Percentiles rank a stretch among this genome's conserved stretches.
Conservation (phyloP, 768 basidiomycete species). For the Suillus cothurnatus region DNA sequence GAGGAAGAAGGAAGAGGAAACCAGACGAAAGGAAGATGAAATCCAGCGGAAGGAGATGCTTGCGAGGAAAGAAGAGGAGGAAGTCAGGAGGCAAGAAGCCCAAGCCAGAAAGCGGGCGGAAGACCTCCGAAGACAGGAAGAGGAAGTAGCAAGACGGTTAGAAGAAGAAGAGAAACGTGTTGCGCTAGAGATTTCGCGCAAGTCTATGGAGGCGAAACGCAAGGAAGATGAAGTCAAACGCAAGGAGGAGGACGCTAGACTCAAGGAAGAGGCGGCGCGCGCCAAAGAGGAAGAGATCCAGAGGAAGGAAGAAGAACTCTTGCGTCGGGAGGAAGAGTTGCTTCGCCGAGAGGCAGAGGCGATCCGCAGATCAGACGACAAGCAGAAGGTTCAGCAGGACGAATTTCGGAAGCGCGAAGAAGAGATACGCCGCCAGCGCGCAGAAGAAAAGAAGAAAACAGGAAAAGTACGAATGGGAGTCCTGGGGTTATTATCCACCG, state of each 20-base stretch:
- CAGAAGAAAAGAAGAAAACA: constrained; percentile 34
- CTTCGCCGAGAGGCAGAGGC: constrained; percentile 33
- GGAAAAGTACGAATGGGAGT: constrained; percentile 24
- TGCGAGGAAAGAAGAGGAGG: constrained; percentile 28
- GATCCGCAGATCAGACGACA: constrained; percentile 31
- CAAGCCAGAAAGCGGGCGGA: constrained; percentile 22
- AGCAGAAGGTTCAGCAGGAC: constrained; percentile 26
- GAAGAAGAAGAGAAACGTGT: constrained; percentile 26
- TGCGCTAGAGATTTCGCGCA: constrained; percentile 14
- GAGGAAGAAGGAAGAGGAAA: constrained; percentile 26
- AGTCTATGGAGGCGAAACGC: constrained; percentile 29
- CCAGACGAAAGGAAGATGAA: constrained; percentile 24
- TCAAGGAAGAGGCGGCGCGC: constrained; percentile 25
- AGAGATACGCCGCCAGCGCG: constrained; percentile 31
- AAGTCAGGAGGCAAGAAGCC: constrained; percentile 22
- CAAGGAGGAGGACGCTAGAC: constrained; percentile 28
- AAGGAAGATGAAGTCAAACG: constrained; percentile 29
- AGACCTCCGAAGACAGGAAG: constrained; percentile 22
- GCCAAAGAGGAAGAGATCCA: constrained; percentile 29
- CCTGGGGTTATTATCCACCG: constrained; percentile 26
- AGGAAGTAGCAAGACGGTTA: constrained; percentile 19
- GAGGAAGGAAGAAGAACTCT: constrained; percentile 31
- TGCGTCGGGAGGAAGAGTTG: constrained; percentile 35
- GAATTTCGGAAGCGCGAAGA: constrained; percentile 34
- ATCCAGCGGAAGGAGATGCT: constrained; percentile 31